Evolutionary conservation across 345 rosid species (phyloP).

Genomic region (Aethionema arabicum): DNA sequence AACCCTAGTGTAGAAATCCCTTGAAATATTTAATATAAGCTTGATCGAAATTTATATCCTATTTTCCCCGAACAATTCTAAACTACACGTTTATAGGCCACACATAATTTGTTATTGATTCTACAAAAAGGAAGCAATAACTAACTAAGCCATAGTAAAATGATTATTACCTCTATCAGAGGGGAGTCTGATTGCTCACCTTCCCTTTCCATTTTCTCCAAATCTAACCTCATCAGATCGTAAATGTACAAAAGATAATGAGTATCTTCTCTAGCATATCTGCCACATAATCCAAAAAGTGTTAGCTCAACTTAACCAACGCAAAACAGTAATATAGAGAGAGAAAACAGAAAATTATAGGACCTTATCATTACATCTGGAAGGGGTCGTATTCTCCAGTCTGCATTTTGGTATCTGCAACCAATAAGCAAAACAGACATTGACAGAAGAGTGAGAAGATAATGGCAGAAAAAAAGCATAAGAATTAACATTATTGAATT

Average conservation of each 20-base stretch:
- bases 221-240: slow-evolving; percentile 62
- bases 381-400: slow-evolving; percentile 96
- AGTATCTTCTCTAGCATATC: slow-evolving; percentile 97
- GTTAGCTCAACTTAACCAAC: slow-evolving; percentile 10
- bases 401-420: slow-evolving; percentile 93
- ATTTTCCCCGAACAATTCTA: neutral
- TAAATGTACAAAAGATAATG: slow-evolving; percentile 82
- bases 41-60: neutral
- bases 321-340: neutral
- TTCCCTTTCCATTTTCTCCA: slow-evolving; percentile 46
- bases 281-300: slow-evolving; percentile 38
- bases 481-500: slow-evolving; percentile 24
- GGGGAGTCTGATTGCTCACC: slow-evolving; percentile 53
- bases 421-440: slow-evolving; percentile 18
- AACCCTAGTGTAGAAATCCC: neutral
- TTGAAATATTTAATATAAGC: neutral
- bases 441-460: slow-evolving; percentile 15
- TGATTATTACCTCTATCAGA: slow-evolving; percentile 60
- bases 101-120: neutral
- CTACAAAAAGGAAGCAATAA: neutral
- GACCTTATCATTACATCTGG: slow-evolving; percentile 84
- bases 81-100: neutral
- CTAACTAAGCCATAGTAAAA: slow-evolving; percentile 2
- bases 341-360: slow-evolving; percentile 11
- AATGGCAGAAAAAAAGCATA: slow-evolving; percentile 11